A percentile compares a stretch with the other conserved stretches of the same genome.
These are phyloP conservation scores for Colletotrichum sp. DNA, from an alignment of 2,329 filamentous ascomycete species.

Conservation along the genomic window DNA sequence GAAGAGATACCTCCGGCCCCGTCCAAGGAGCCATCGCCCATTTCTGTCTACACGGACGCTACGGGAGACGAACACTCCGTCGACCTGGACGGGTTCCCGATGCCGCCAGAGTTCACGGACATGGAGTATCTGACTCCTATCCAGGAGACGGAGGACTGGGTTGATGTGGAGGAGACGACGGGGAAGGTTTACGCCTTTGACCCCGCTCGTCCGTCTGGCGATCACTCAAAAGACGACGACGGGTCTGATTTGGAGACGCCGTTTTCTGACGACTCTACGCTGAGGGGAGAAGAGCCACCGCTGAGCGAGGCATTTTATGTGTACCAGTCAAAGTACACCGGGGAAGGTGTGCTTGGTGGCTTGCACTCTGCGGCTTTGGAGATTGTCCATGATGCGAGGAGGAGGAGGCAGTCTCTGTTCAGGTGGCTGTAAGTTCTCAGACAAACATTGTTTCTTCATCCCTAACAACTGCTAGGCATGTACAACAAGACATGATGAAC, in stretches of 20 bases:
- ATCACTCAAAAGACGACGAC: slow-evolving; percentile 30
- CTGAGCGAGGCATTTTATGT: slow-evolving; percentile 23
- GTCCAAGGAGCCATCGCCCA: slow-evolving; percentile 1
- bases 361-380: slow-evolving; percentile 39
- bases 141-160: slow-evolving; percentile 28
- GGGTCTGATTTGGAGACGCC: slow-evolving; percentile 32
- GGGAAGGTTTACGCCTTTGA: slow-evolving; percentile 30
- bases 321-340: slow-evolving; percentile 41
- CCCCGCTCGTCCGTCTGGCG: slow-evolving; percentile 18
- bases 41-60: slow-evolving; percentile 27
- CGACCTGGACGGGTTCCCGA: neutral
- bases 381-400: slow-evolving; percentile 36
- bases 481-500: slow-evolving; percentile 44
- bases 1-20: neutral
- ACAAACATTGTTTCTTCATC: no score
- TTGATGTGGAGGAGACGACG: slow-evolving; percentile 28
- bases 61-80: slow-evolving; percentile 11
- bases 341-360: slow-evolving; percentile 40
- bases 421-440: slow-evolving; percentile 41
- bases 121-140: slow-evolving; percentile 16
- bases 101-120: slow-evolving; percentile 24
- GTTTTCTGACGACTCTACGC: slow-evolving; percentile 28
- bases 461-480: slow-evolving; percentile 33
- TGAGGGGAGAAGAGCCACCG: slow-evolving; percentile 12
- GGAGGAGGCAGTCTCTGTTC: slow-evolving; percentile 39